Evolutionary conservation across 495 filamentous ascomycete species (phyloP).

Genomic region (Neurospora sp.): DNA sequence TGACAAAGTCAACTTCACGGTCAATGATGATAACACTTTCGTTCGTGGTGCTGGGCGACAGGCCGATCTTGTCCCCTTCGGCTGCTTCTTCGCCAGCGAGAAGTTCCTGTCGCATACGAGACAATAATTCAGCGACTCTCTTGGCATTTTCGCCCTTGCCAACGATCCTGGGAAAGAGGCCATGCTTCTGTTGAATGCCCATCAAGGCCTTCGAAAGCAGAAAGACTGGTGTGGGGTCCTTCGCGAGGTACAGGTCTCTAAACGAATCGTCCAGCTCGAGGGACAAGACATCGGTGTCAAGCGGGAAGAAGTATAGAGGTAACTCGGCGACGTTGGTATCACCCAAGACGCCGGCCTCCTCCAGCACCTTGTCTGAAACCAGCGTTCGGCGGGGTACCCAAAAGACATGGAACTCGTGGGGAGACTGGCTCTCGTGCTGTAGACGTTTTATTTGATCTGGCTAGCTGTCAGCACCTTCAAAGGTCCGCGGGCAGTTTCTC

Average conservation of each 20-base stretch:
- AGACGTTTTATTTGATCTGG: constrained; percentile 86
- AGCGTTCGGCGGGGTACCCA: constrained; percentile 88
- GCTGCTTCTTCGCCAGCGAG: constrained; percentile 65
- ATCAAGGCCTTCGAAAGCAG: constrained; percentile 87
- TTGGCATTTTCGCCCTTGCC: constrained; percentile 95
- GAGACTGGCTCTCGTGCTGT: constrained; percentile 69
- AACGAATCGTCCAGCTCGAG: constrained; percentile 84
- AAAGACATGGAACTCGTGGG: constrained; percentile 91
- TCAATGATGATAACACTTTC: constrained; percentile 93
- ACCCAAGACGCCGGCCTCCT: constrained; percentile 86
- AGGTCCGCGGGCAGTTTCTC: background rate
- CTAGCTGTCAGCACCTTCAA: constrained; percentile 22
- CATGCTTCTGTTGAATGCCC: constrained; percentile 83
- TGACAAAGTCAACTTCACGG: constrained; percentile 86
- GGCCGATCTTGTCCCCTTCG: constrained; percentile 50
- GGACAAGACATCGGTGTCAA: constrained; percentile 86
- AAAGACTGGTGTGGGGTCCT: constrained; percentile 84
- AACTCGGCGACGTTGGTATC: constrained; percentile 83
- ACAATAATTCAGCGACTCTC: constrained; percentile 75
- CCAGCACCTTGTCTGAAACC: constrained; percentile 82
- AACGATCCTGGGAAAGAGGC: constrained; percentile 88
- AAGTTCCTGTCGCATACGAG: constrained; percentile 85
- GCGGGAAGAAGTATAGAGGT: constrained; percentile 76
- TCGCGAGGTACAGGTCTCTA: constrained; percentile 75
- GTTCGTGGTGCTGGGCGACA: constrained; percentile 77